phyloP scores from a whole-genome alignment of 129 eudicot genomes.

The Mikania micrantha region DNA sequence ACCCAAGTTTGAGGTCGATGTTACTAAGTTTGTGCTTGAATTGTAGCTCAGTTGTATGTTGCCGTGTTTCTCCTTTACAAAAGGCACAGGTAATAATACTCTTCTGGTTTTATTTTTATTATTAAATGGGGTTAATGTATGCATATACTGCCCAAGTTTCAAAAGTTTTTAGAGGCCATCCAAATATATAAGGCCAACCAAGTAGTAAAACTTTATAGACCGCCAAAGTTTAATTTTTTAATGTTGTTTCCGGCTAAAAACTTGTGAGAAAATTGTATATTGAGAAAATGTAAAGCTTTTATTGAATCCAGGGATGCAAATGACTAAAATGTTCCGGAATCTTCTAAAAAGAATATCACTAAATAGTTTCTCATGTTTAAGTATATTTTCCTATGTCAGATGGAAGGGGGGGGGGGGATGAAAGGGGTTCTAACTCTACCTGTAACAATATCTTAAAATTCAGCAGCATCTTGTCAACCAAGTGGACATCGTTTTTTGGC shows the following conservation, averaged over 20 bases:
- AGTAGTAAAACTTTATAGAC: neutral
- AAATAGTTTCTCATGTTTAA: neutral
- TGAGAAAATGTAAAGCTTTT: neutral
- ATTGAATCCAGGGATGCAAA: neutral
- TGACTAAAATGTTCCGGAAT: neutral
- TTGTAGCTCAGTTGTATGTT: slow-evolving; percentile 87
- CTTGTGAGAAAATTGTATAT: neutral
- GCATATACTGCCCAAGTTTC: neutral
- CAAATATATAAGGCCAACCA: neutral
- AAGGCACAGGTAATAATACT: slow-evolving; percentile 69
- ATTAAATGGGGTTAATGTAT: neutral
- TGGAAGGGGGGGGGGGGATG: too few relatives aligned
- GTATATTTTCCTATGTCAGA: neutral
- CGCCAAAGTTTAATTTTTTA: neutral
- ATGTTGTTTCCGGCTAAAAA: neutral
- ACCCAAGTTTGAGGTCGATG: slow-evolving; percentile 74
- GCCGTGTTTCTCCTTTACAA: slow-evolving; percentile 96
- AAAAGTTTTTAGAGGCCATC: neutral
- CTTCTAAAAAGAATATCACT: neutral
- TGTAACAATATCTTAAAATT: neutral
- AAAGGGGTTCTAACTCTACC: neutral
- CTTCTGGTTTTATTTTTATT: neutral
- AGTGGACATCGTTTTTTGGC: neutral
- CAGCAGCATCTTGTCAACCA: neutral
- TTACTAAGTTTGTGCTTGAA: slow-evolving; percentile 80